Base-by-base conservation (phyloP, 805 yeast species). In the Saccharomycopsis amapae region DNA sequence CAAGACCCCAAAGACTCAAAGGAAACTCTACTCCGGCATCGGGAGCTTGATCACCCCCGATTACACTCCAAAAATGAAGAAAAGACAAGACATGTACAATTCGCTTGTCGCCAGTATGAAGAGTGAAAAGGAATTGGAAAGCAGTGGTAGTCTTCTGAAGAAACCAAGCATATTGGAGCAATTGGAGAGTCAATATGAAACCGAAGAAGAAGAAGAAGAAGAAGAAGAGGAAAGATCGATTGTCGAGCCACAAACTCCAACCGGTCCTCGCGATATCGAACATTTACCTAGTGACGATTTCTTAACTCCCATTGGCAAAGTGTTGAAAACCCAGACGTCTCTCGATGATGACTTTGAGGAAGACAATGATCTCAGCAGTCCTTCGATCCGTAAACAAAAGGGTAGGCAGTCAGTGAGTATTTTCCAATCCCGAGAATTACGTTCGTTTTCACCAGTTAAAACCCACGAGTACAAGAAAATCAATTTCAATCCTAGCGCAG, bases 51-150 rank as follows among this genome's bases (percentile, higher is more conserved):
- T 48, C 4, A 48, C 52, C 13, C 52, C 52, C 4, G 52, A 48
- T 35, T 45, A 19, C 18, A 48, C 52, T 3, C 52, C 52, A n/a
- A 48, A 48, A 34, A 13, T 45, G 3, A 40, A 47, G 40, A 44
- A 48, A 23, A 20, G 48, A 22, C 40, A 44, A 34, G 49, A 48
- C 36, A 24, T 44, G 43, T 48, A 28, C 25, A 48, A 48, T 12
- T 22, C 43, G 3, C 31, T 48, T 7, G n/a, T n/a, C 22, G 17
- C n/a, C n/a, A n/a, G 31, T 28, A 13, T 10, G 13, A 28, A 13
- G 13, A n/a, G n/a, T n/a, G n/a, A n/a, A n/a, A n/a, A n/a, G n/a
- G n/a, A n/a, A n/a, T n/a, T n/a, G n/a, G 35, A 25, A 23, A 5
- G 5, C 19, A 30, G 13, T 30, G 36, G 5, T 10, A 28, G 7